A percentile compares a stretch with the other conserved stretches of the same genome.
Evolutionary conservation across 441 rosid genomes (phyloP).

Genomic region (Corymbia calophylla): DNA sequence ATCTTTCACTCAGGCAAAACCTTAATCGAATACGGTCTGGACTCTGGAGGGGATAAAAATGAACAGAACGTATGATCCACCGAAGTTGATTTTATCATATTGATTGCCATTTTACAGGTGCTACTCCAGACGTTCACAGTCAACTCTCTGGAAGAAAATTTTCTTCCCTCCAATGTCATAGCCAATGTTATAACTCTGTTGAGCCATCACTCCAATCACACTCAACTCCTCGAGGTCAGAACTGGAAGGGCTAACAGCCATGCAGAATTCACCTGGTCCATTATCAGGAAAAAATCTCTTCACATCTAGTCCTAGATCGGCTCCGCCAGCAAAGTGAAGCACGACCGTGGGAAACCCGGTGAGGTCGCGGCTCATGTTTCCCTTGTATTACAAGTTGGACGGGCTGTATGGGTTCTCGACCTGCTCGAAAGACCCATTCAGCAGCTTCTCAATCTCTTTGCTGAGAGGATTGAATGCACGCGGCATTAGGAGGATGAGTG

Average conservation of each 20-base stretch:
- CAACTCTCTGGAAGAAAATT: conserved; percentile 11
- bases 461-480: conserved; percentile 5
- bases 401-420: not conserved
- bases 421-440: conserved; percentile 5
- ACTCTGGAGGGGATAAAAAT: not conserved
- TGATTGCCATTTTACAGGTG: not conserved
- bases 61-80: not conserved
- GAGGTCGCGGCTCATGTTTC: not conserved
- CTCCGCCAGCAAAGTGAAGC: conserved; percentile 14
- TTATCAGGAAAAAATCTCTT: conserved; percentile 2
- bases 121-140: conserved; percentile 8
- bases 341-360: conserved; percentile 10
- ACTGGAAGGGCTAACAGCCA: conserved; percentile 1
- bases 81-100: not conserved
- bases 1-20: not conserved
- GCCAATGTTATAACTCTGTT: conserved; percentile 9
- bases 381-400: not conserved
- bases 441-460: conserved; percentile 4
- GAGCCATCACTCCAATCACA: conserved; percentile 10
- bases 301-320: conserved; percentile 4
- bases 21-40: not conserved
- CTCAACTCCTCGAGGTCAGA: not conserved
- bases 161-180: conserved; percentile 1
- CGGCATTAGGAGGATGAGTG: conserved; percentile 21
- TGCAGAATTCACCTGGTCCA: conserved; percentile 1